Evolutionary conservation across 2,329 filamentous ascomycete genomes (phyloP).

Genomic region (Purpureocillium takamizusanense): DNA sequence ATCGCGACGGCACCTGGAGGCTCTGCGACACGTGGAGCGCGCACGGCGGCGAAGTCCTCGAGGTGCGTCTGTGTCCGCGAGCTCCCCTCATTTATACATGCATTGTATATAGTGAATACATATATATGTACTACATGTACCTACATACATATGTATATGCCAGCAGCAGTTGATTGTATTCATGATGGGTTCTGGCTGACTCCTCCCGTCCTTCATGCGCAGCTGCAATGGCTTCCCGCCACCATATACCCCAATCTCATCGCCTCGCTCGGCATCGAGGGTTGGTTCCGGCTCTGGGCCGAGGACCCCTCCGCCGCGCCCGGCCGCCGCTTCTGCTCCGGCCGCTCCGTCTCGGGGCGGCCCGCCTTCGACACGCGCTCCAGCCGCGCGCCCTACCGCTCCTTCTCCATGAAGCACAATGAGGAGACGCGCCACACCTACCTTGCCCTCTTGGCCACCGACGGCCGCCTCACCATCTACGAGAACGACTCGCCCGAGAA

Average conservation of each 20-base stretch:
- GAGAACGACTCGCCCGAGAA: constrained; percentile 82
- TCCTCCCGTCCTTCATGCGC: constrained; percentile 9
- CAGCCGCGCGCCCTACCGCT: constrained; percentile 58
- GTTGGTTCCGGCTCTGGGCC: constrained; percentile 85
- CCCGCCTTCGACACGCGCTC: constrained; percentile 48
- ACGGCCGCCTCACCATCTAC: constrained; percentile 70
- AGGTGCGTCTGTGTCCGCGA: constrained; percentile 61
- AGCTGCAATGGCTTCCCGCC: constrained; percentile 91
- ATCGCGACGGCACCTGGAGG: constrained; percentile 69
- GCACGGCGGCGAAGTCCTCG: constrained; percentile 81
- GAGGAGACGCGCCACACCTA: constrained; percentile 74
- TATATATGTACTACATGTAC: too few species aligned
- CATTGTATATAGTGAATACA: too few species aligned
- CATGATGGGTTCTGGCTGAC: background rate
- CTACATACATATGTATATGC: too few species aligned
- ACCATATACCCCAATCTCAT: constrained; percentile 80
- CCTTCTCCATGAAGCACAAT: constrained; percentile 76
- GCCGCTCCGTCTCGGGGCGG: constrained; percentile 37
- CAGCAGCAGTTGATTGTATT: too few species aligned
- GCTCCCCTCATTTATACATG: too few species aligned
- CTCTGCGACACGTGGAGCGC: constrained; percentile 83
- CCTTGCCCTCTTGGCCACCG: constrained; percentile 74
- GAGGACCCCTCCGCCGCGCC: constrained; percentile 77
- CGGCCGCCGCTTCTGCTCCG: constrained; percentile 70
- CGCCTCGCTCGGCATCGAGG: constrained; percentile 81